These are phyloP conservation scores for Fusarium marasasianum DNA, from an alignment of 2,329 filamentous ascomycete genomes.

Conservation along the genomic window DNA sequence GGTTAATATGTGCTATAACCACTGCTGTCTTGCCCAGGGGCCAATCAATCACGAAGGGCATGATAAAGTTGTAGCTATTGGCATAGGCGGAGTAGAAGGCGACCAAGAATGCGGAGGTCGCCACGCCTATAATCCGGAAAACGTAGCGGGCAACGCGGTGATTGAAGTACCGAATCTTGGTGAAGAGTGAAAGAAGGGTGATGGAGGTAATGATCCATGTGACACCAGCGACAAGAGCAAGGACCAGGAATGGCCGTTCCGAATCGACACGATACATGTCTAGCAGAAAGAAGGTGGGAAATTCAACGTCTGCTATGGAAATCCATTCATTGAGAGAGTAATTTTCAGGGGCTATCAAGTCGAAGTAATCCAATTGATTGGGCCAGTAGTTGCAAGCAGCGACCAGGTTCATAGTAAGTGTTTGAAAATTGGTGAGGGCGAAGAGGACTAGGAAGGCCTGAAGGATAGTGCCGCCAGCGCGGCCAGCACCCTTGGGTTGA, in stretches of 20 bases:
- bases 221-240: slow-evolving; percentile 26
- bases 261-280: background rate
- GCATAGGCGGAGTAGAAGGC: slow-evolving; percentile 16
- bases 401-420: slow-evolving; percentile 29
- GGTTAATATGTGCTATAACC: slow-evolving; percentile 30
- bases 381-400: slow-evolving; percentile 2
- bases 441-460: slow-evolving; percentile 32
- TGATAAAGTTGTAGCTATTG: background rate
- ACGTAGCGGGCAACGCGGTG: slow-evolving; percentile 32
- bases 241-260: slow-evolving; percentile 31
- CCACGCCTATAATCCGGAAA: slow-evolving; percentile 37
- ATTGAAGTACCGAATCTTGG: background rate
- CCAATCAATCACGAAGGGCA: background rate
- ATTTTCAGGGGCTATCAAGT: too few relatives aligned
- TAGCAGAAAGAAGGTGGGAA: too few relatives aligned
- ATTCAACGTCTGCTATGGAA: too few relatives aligned
- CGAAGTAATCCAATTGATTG: too few relatives aligned
- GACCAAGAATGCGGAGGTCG: slow-evolving; percentile 31
- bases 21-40: slow-evolving; percentile 5
- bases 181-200: slow-evolving; percentile 22
- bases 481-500: background rate
- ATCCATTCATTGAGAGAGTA: too few relatives aligned
- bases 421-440: slow-evolving; percentile 30
- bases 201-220: slow-evolving; percentile 11
- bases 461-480: slow-evolving; percentile 19